Conservation (phyloP, 2,329 filamentous ascomycete species). For the Myriangium duriaei region DNA sequence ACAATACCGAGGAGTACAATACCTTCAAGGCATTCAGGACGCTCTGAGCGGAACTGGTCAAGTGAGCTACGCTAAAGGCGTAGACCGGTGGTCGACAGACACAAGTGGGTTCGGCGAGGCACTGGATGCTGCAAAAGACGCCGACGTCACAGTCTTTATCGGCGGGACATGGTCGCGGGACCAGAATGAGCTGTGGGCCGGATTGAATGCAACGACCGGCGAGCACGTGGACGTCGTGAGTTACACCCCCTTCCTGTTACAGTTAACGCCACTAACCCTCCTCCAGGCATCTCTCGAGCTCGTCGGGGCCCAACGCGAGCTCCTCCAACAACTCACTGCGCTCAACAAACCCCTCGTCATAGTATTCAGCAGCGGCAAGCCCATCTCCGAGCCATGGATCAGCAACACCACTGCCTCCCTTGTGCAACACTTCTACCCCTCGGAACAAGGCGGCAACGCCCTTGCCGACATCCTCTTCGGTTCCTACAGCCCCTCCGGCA, state of each 20-base stretch:
- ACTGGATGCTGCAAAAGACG: slow-evolving; percentile 49
- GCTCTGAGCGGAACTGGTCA: slow-evolving; percentile 42
- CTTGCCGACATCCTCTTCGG: slow-evolving; percentile 56
- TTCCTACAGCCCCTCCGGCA: slow-evolving; percentile 52
- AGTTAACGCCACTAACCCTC: not conserved
- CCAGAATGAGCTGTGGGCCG: slow-evolving; percentile 56
- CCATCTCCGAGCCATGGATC: slow-evolving; percentile 62
- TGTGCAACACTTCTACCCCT: slow-evolving; percentile 64
- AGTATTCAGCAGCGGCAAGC: slow-evolving; percentile 58
- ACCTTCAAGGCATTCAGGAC: slow-evolving; percentile 54
- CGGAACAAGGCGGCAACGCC: slow-evolving; percentile 54
- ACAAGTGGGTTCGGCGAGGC: slow-evolving; percentile 56
- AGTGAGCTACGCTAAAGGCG: slow-evolving; percentile 56
- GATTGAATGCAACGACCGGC: slow-evolving; percentile 61
- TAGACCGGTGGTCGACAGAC: slow-evolving; percentile 59
- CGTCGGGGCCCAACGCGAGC: slow-evolving; percentile 55
- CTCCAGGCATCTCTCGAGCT: slow-evolving; percentile 43
- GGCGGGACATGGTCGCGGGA: slow-evolving; percentile 68
- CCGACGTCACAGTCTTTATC: slow-evolving; percentile 60
- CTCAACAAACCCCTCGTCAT: slow-evolving; percentile 57
- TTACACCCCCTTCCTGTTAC: not conserved
- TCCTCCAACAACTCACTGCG: slow-evolving; percentile 54
- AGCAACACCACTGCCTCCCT: slow-evolving; percentile 51
- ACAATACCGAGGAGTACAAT: slow-evolving; percentile 53
- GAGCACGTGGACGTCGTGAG: slow-evolving; percentile 53